Base-by-base conservation (phyloP, 768 basidiomycete species). In the Tricholoma sp. region DNA sequence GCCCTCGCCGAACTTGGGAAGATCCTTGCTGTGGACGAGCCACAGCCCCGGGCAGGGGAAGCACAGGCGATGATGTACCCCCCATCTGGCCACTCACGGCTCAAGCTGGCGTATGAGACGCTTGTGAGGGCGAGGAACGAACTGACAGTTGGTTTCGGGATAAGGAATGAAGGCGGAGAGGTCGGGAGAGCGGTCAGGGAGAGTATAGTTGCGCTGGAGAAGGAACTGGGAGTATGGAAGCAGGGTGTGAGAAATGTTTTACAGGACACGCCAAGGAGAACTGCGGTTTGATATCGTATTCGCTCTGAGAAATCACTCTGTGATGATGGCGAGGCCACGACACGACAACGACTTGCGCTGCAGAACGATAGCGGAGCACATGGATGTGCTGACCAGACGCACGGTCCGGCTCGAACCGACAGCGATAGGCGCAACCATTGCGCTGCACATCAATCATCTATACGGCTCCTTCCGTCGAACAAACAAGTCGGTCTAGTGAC, bases 1-100 rank as follows among this genome's bases (percentile, higher is more conserved):
- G 84, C 88, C 4, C 72, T 87, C 7, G 84, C 86, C 2, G 93
- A 95, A 67, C 75, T 91, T 6, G 92, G 89, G 0, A 94, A 93
- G 71, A 72, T 94, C 6, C 76, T 94, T 6, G 82, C 83, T 0
- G 87, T 93, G 0, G 89, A 93, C 62, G 90, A 92, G 65, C 85
- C 84, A 0, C 68, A 70, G 3, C 80, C 83, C 3, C 67, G 67
- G 1, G 57, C 63, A 33, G 57, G 61, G 12, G 17, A 59, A 17
- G 59, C 61, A 15, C 54, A 57, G 42, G 48, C 66, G 45, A 42
- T 62, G 11, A 37, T 66, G 0, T 90, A 85, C 65, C 89, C 87
- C 4, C 90, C 89, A 0, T 85, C 81, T 4, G 89, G 88, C 0
- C 77, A 82, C 2, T 66, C 74, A 18, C 77, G 90, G 18, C 73